A percentile compares a stretch with the other conserved stretches of the same genome.
Evolutionary conservation across 1,139 yeast genomes (phyloP).

Genomic region (Blastobotrys indianensis): DNA sequence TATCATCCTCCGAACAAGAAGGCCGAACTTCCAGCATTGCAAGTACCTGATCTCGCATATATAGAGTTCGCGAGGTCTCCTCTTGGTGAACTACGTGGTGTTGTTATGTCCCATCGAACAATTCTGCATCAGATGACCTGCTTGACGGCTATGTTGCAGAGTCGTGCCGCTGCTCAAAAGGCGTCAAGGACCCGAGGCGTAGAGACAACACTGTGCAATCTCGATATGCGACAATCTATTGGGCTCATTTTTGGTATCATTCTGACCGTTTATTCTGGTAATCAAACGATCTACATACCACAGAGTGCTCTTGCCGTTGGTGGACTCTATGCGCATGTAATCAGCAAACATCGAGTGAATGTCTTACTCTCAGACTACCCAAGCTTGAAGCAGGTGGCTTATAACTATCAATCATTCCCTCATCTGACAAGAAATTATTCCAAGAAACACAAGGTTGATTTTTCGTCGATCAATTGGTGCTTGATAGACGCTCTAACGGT

Average conservation of each 20-base stretch:
- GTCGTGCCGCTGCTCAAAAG: conserved; percentile 40
- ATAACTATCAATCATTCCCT: conserved; percentile 89
- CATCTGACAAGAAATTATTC: conserved; percentile 73
- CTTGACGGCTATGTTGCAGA: conserved; percentile 53
- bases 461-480: conserved; percentile 82
- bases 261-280: conserved; percentile 80
- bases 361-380: conserved; percentile 79
- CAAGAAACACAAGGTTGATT: conserved; percentile 71
- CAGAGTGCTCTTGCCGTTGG: conserved; percentile 69
- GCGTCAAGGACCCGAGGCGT: conserved; percentile 14
- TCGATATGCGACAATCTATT: conserved; percentile 82
- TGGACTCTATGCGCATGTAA: conserved; percentile 79
- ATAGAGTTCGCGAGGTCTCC: conserved; percentile 91
- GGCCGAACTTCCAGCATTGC: conserved; percentile 57
- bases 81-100: conserved; percentile 87
- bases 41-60: conserved; percentile 78
- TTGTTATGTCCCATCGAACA: conserved; percentile 84
- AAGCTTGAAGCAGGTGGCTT: conserved; percentile 86
- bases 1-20: conserved; percentile 55
- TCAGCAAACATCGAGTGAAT: conserved; percentile 66
- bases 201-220: conserved; percentile 52
- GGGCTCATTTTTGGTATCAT: conserved; percentile 80
- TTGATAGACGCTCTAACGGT: conserved; percentile 85
- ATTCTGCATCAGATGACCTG: conserved; percentile 84
- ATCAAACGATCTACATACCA: conserved; percentile 74